Evolutionary conservation across 2,329 filamentous ascomycete genomes (phyloP).

Genomic region (Claviceps purpurea): DNA sequence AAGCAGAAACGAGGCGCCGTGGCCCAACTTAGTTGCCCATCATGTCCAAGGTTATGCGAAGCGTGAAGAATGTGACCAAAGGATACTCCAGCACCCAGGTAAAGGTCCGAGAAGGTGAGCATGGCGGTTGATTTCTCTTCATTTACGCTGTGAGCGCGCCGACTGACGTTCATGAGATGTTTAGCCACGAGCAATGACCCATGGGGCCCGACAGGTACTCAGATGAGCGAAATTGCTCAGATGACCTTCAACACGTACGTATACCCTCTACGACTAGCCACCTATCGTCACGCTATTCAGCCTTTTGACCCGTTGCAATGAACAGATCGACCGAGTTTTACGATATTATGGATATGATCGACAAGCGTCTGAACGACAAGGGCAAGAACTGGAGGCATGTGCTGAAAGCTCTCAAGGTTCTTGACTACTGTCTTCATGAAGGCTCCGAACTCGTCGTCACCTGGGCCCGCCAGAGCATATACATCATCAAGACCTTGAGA

Average conservation of each 20-base stretch:
- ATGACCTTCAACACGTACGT: slow-evolving; percentile 94
- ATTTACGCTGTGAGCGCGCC: neutral
- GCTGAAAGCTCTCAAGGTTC: slow-evolving; percentile 89
- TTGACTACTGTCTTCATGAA: slow-evolving; percentile 96
- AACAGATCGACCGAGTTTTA: slow-evolving; percentile 88
- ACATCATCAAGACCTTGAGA: slow-evolving; percentile 95
- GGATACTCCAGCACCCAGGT: slow-evolving; percentile 94
- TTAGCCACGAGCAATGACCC: slow-evolving; percentile 95
- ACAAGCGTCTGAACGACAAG: slow-evolving; percentile 97
- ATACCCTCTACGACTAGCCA: neutral
- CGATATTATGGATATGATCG: slow-evolving; percentile 99
- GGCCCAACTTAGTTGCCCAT: slow-evolving; percentile 16
- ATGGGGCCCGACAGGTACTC: slow-evolving; percentile 94
- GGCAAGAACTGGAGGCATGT: slow-evolving; percentile 99
- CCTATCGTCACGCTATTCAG: neutral
- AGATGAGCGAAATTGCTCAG: slow-evolving; percentile 97
- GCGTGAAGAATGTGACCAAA: slow-evolving; percentile 98
- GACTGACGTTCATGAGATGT: slow-evolving; percentile 9
- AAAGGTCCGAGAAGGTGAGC: slow-evolving; percentile 87
- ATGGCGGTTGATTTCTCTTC: neutral
- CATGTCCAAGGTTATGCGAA: slow-evolving; percentile 97
- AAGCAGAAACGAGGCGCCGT: neutral
- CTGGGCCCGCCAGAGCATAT: slow-evolving; percentile 95
- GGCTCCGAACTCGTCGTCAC: slow-evolving; percentile 93
- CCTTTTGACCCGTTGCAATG: neutral